Percentiles rank a stretch among this genome's conserved stretches.
phyloP scores from a whole-genome alignment of 164 flowering plant genomes.

The Malania oleifera region DNA sequence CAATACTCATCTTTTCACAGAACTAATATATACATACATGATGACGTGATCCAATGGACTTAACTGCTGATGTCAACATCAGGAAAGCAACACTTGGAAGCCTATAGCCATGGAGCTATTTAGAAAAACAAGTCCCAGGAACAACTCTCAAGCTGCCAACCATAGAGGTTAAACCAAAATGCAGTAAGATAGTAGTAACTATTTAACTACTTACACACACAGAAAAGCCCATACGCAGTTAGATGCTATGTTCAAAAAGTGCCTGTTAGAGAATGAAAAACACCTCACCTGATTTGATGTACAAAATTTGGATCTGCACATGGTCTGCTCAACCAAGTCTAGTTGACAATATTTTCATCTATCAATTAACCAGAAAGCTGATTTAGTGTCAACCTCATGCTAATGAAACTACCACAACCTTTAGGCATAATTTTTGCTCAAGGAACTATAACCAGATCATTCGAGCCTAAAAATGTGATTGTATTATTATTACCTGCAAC shows the following conservation, averaged over 20 bases:
- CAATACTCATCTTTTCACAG: too few species aligned
- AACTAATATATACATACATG: conserved; percentile 23
- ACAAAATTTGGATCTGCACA: conserved; percentile 42
- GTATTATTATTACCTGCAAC: conserved; percentile 4
- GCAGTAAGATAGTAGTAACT: conserved; percentile 13
- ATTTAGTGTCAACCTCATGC: conserved; percentile 40
- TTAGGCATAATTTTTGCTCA: conserved; percentile 9
- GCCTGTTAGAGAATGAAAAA: conserved; percentile 13
- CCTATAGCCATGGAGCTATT: conserved; percentile 25
- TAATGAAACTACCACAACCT: conserved; percentile 27
- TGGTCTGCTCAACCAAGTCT: conserved; percentile 73
- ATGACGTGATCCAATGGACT: conserved; percentile 16
- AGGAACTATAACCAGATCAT: conserved; percentile 3
- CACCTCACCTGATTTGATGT: conserved; percentile 55
- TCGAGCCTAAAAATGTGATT: not conserved
- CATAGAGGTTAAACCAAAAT: conserved; percentile 25
- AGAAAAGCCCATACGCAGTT: conserved; percentile 15
- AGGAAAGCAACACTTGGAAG: conserved; percentile 26
- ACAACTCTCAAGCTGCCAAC: conserved; percentile 43
- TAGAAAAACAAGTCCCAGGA: conserved; percentile 28
- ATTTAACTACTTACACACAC: conserved; percentile 9
- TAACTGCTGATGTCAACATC: conserved; percentile 28
- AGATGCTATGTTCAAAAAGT: conserved; percentile 14
- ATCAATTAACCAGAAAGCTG: conserved; percentile 66
- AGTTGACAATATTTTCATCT: conserved; percentile 61